Base-by-base conservation (phyloP, 495 filamentous ascomycete genomes). In the Cudoniella acicularis region DNA sequence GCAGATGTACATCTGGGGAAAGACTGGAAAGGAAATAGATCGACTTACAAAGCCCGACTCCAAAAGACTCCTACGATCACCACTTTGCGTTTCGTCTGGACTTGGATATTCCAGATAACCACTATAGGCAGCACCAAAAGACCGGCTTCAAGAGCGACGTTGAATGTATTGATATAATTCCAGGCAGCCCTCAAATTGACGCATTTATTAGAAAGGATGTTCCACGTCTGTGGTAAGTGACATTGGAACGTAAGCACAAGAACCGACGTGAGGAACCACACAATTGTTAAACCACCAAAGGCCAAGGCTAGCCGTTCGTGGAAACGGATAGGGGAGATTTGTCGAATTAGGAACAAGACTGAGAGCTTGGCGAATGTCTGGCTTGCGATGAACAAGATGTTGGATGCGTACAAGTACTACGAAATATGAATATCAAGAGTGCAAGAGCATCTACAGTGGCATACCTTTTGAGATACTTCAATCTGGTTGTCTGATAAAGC, bases 41-140 rank as follows among this genome's bases (percentile, higher is more conserved):
- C 10, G 18, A 48, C 45, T 48, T 18, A 48, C 45, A 77, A 57
- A 10, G 18, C 45, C 20, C 45, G 10, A 21, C 10, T 48, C 25
- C 61, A 61, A 60, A 79, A 80, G 49, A 77, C 66, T 47, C 62
- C 58, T 46, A 69, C 63, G 0, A 87, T 72, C 24, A 85, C 61
- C 1, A 78, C 40, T 63, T 87, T 87, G 24, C 79, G 65, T 13
- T 16, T 52, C 1, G 69, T 50, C 1, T 81, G 77, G 24, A 86
- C 68, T 24, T 77, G 72, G 0, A 78, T 69, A 23, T 77, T 75
- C 52, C 82, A 68, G 13, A 87, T 72, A 23, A 87, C 71, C 0
- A 81, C 79, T 10, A 87, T 69, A 0, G 80, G 82, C 22, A 86
- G 77, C 36, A 69, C 68, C 26, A 87, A 74, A 72, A 87, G 85